These are phyloP conservation scores for Pseudoneurospora amorphoporcata DNA, from an alignment of 495 filamentous ascomycete genomes.

Conservation along the genomic window DNA sequence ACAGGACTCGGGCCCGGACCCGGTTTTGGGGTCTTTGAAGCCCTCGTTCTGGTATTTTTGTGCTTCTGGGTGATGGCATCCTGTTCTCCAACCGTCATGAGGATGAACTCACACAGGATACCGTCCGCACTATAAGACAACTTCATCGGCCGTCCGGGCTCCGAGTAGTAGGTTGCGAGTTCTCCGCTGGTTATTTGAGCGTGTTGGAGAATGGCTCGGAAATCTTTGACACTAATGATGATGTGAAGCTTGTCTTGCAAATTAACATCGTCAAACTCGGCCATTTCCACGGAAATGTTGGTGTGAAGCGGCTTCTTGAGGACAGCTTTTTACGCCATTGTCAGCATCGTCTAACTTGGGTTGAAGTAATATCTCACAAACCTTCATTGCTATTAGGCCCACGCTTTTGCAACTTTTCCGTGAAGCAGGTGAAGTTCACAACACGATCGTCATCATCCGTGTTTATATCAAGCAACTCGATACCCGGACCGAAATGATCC, in stretches of 20 bases:
- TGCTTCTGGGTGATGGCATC: slow-evolving; percentile 30
- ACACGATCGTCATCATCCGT: slow-evolving; percentile 44
- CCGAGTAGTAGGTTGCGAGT: slow-evolving; percentile 68
- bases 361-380: slow-evolving; percentile 18
- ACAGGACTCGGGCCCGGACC: slow-evolving; percentile 24
- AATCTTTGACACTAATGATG: slow-evolving; percentile 87
- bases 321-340: slow-evolving; percentile 47
- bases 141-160: slow-evolving; percentile 73
- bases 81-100: slow-evolving; percentile 89
- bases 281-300: slow-evolving; percentile 72
- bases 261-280: slow-evolving; percentile 75
- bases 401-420: slow-evolving; percentile 61
- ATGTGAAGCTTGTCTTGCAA: slow-evolving; percentile 72
- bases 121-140: slow-evolving; percentile 66
- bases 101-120: slow-evolving; percentile 72
- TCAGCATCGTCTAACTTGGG: slow-evolving; percentile 1
- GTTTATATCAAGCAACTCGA: slow-evolving; percentile 85
- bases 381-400: slow-evolving; percentile 65
- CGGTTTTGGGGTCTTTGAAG: slow-evolving; percentile 14
- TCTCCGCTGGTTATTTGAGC: slow-evolving; percentile 64
- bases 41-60: slow-evolving; percentile 27
- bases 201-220: slow-evolving; percentile 79
- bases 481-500: slow-evolving; percentile 82
- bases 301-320: slow-evolving; percentile 92
- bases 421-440: slow-evolving; percentile 83